Evolutionary conservation across 148 eudicot genomes (phyloP), one percentile per base, ranked within the genome.

Genomic region (Fallopia convolvulus): DNA sequence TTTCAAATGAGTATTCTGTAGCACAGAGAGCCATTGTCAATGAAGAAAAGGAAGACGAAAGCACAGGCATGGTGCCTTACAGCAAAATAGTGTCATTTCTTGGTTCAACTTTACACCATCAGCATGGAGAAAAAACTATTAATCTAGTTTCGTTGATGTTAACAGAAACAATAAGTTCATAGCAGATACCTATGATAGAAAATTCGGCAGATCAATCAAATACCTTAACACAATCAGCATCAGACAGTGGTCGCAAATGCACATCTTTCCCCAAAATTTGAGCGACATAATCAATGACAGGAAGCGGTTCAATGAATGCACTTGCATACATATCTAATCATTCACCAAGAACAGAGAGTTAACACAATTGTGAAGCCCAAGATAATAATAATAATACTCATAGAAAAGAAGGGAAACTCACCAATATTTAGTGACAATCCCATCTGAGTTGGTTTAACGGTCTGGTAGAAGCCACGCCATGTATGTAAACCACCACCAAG

Each of bases 391-490:
- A 17, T 6, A 42, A 65, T 7, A 49, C 36, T 42, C 20, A 40
- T 44, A 72, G 39, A 32, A n/a, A 8, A 52, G 61, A 76, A 60
- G 70, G 56, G 55, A 70, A 46, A 41, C 83, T 39, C 73, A 91
- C 96, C 96, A 77, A 91, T 84, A 68, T 91, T 91, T 48, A 91
- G 73, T 52, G 93, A 86, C 83, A 91, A 74, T 66, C 96, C 96
- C 96, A 91, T 91, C 72, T 91, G 96, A 47, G 93, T 91, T 47
- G 93, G 84, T 80, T 79, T 86, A 58, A 91, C 84, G 56, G 90
- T 91, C 78, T 91, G 96, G 78, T 91, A 91, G 82, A 91, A 91
- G 41, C 96, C 96, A 60, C 96, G 89, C 96, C 96, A 91, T 17
- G 93, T 78, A 79, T 91, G 91, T 70, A 91, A 80, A 71, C 96